Evolutionary conservation across 768 basidiomycete genomes (phyloP).

Genomic region (Tremella mesenterica): DNA sequence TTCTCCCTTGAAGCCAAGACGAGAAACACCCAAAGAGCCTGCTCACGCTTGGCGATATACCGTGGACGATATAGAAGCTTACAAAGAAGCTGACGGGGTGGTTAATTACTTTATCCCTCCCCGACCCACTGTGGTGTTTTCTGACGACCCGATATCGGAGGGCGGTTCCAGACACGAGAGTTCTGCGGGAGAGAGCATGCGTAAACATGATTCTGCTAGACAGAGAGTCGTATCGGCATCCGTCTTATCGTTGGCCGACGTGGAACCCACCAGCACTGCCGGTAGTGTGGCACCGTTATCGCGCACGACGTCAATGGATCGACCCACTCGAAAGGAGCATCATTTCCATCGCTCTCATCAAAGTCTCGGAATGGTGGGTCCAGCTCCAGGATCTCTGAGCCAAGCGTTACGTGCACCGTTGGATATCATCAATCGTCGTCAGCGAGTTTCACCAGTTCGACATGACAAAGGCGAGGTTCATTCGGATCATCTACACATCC

Average conservation of each 20-base stretch:
- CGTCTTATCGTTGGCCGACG: neutral
- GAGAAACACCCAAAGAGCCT: neutral
- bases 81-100: constrained; percentile 25
- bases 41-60: constrained; percentile 21
- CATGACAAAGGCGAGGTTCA: neutral
- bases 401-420: neutral
- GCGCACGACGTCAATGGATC: neutral
- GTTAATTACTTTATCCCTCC: constrained; percentile 39
- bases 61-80: constrained; percentile 26
- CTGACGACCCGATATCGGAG: constrained; percentile 3
- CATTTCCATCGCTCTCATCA: neutral
- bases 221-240: neutral
- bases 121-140: constrained; percentile 1
- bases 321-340: neutral
- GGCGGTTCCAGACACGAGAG: constrained; percentile 2
- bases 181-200: neutral
- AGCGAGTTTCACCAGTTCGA: neutral
- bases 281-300: neutral
- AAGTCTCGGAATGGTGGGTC: neutral
- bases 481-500: neutral
- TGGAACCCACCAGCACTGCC: constrained; percentile 1
- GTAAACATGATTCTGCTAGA: neutral
- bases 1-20: neutral
- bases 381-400: neutral
- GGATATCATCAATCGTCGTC: neutral